Conservation (phyloP, 371 early-diverging fungal genomes). For the Sporodiniella umbellata region DNA sequence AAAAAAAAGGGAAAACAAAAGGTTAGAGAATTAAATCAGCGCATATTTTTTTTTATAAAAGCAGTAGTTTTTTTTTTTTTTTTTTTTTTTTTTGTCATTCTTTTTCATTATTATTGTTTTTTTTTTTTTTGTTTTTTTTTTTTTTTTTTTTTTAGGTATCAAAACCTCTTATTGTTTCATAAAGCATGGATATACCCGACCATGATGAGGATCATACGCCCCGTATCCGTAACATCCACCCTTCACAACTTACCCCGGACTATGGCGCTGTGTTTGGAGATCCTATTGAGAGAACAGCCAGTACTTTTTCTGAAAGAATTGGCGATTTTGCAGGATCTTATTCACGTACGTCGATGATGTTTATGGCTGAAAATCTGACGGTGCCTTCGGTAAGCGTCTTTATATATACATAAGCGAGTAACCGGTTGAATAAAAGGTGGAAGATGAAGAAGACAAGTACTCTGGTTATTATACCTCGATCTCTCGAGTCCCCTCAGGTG, state of each 20-base stretch:
- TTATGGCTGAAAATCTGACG: slow-evolving; percentile 48
- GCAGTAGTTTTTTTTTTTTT: too few relatives aligned
- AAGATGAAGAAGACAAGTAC: slow-evolving; percentile 33
- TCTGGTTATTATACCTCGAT: slow-evolving; percentile 20
- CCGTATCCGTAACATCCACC: slow-evolving; percentile 38
- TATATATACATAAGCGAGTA: slow-evolving; percentile 1
- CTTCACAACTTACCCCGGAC: slow-evolving; percentile 27
- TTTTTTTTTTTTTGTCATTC: too few relatives aligned
- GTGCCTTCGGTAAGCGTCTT: slow-evolving; percentile 26
- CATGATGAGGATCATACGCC: slow-evolving; percentile 6
- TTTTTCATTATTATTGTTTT: too few relatives aligned
- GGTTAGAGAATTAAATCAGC: too few relatives aligned
- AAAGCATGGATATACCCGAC: slow-evolving; percentile 28
- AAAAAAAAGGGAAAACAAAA: too few relatives aligned
- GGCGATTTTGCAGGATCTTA: slow-evolving; percentile 46
- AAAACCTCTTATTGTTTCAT: too few relatives aligned
- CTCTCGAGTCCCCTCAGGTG: slow-evolving; percentile 5
- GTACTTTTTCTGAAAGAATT: slow-evolving; percentile 13
- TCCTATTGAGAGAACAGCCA: slow-evolving; percentile 8
- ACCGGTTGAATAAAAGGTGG: slow-evolving; percentile 20
- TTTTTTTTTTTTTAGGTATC: too few relatives aligned
- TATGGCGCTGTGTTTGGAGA: slow-evolving; percentile 10
- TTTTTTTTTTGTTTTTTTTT: too few relatives aligned
- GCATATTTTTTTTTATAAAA: too few relatives aligned
- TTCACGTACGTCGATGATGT: slow-evolving; percentile 47